These are phyloP conservation scores for Dioscorea dumetorum DNA, from an alignment of 106 monocot species.

Conservation along the genomic window DNA sequence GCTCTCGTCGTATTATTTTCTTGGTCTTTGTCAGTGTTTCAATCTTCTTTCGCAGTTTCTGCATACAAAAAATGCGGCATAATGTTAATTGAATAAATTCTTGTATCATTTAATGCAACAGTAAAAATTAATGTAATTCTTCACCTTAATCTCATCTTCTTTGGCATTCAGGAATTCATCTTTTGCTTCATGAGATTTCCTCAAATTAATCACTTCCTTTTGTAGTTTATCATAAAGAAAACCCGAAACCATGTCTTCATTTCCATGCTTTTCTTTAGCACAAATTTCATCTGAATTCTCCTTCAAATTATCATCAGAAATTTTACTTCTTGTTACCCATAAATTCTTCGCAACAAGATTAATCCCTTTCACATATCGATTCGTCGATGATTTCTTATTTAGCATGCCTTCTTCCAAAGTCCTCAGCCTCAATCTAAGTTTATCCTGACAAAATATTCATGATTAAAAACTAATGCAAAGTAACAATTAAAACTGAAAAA, in stretches of 20 bases:
- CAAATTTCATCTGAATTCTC: conserved; percentile 22
- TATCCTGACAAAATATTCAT: conserved; percentile 25
- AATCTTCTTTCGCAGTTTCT: conserved; percentile 31
- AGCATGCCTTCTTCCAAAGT: conserved; percentile 51
- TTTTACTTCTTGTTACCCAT: conserved; percentile 25
- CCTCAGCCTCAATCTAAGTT: conserved; percentile 45
- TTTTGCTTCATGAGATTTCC: conserved; percentile 34
- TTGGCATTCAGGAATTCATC: conserved; percentile 18
- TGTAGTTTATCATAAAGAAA: conserved; percentile 46
- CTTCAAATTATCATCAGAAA: conserved; percentile 23
- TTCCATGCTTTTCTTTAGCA: conserved; percentile 1
- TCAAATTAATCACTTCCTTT: conserved; percentile 28
- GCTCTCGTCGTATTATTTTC: conserved; percentile 22
- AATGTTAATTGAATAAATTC: too few relatives aligned
- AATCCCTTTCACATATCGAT: conserved; percentile 6
- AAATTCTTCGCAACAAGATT: conserved; percentile 26
- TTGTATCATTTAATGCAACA: too few relatives aligned
- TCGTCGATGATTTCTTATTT: conserved; percentile 10
- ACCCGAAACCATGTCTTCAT: conserved; percentile 41
- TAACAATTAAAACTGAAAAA: neutral
- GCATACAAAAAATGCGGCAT: neutral
- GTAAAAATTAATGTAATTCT: neutral
- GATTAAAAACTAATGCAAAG: neutral
- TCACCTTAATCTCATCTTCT: conserved; percentile 44
- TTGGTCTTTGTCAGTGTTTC: conserved; percentile 22